A percentile compares a stretch with the other conserved stretches of the same genome.
Conservation (phyloP, 2,329 filamentous ascomycete species). For the Zymoseptoria brevis region DNA sequence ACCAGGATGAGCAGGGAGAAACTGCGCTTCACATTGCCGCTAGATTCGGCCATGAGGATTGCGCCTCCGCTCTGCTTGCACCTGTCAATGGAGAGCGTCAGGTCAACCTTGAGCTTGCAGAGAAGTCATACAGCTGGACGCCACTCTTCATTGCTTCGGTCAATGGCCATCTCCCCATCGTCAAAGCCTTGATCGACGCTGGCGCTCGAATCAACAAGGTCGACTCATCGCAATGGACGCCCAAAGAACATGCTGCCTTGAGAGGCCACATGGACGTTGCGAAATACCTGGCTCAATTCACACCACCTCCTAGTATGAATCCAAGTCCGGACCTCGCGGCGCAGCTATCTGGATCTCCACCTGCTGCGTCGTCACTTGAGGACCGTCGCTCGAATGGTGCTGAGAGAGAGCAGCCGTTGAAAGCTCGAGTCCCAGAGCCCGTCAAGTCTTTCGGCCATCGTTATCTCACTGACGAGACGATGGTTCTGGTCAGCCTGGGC, state of each 20-base stretch:
- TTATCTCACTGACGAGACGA: slow-evolving; percentile 79
- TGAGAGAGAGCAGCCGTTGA: slow-evolving; percentile 30
- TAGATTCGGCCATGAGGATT: slow-evolving; percentile 75
- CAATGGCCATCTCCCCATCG: slow-evolving; percentile 70
- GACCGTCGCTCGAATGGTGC: slow-evolving; percentile 35
- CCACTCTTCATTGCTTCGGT: slow-evolving; percentile 90
- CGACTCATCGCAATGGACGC: slow-evolving; percentile 89
- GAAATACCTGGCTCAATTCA: slow-evolving; percentile 54
- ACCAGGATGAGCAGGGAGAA: slow-evolving; percentile 82
- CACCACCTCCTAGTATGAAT: slow-evolving; percentile 29
- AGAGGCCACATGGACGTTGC: slow-evolving; percentile 82
- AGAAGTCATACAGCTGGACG: slow-evolving; percentile 87
- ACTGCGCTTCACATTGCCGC: slow-evolving; percentile 88
- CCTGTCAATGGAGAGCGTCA: slow-evolving; percentile 59
- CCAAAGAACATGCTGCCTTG: slow-evolving; percentile 84
- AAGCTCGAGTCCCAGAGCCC: slow-evolving; percentile 53
- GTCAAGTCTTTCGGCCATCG: slow-evolving; percentile 94
- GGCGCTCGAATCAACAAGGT: slow-evolving; percentile 66
- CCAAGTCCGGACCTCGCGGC: slow-evolving; percentile 23
- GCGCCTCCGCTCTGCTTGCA: slow-evolving; percentile 65
- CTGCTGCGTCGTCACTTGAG: slow-evolving; percentile 46
- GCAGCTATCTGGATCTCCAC: slow-evolving; percentile 19
- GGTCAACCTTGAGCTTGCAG: slow-evolving; percentile 65
- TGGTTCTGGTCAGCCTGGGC: slow-evolving; percentile 86
- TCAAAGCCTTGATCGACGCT: slow-evolving; percentile 67